Evolutionary conservation across 2,329 filamentous ascomycete species (phyloP).

Genomic region (Pseudogymnoascus sp.): DNA sequence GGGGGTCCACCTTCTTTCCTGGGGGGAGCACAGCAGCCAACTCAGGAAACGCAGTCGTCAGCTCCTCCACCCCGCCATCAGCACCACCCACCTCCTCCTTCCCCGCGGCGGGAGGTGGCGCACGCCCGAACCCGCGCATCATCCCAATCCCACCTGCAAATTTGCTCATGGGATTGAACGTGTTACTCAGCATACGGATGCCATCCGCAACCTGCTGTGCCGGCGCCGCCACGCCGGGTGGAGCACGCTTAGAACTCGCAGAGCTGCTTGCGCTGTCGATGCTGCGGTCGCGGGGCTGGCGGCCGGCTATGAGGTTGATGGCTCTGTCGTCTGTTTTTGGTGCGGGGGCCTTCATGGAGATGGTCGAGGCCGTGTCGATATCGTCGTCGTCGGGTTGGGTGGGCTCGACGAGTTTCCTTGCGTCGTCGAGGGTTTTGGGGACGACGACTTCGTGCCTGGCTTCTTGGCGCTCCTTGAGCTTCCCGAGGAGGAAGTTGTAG

Average conservation of each 20-base stretch:
- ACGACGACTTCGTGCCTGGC: conserved; percentile 45
- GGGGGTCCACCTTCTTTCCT: conserved; percentile 47
- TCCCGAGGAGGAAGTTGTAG: conserved; percentile 87
- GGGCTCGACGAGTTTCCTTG: conserved; percentile 75
- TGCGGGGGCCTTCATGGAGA: conserved; percentile 16
- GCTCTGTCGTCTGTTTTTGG: conserved; percentile 54
- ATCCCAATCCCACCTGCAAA: conserved; percentile 61
- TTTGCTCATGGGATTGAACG: conserved; percentile 73
- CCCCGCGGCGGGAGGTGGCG: conserved; percentile 34
- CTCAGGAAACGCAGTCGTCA: conserved; percentile 53
- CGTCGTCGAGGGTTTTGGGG: conserved; percentile 88
- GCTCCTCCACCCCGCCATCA: conserved; percentile 43
- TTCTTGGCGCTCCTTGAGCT: conserved; percentile 64
- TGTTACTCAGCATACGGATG: conserved; percentile 71
- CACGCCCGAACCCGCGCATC: conserved; percentile 66
- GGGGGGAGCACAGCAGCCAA: conserved; percentile 47
- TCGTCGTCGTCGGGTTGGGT: conserved; percentile 43
- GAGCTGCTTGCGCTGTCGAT: conserved; percentile 63
- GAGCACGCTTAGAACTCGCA: conserved; percentile 35
- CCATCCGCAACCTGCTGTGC: conserved; percentile 55
- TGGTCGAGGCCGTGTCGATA: conserved; percentile 36
- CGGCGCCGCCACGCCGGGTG: conserved; percentile 10
- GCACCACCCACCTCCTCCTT: conserved; percentile 26
- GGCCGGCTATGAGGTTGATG: conserved; percentile 62
- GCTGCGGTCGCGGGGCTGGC: conserved; percentile 59